Evolutionary conservation across 2,329 filamentous ascomycete species (phyloP).

Genomic region (Verticillium klebahnii): DNA sequence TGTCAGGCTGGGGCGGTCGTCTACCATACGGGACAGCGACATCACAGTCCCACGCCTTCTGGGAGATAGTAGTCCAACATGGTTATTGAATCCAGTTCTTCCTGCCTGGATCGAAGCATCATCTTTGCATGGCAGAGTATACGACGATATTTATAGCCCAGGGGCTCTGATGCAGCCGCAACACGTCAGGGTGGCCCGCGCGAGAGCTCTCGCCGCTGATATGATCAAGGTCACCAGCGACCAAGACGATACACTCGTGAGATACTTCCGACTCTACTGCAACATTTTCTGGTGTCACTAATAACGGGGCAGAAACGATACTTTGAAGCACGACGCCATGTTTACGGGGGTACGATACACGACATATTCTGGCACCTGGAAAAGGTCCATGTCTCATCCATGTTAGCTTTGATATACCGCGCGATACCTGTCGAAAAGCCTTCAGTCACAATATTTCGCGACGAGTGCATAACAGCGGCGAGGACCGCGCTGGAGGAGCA

Average conservation of each 20-base stretch:
- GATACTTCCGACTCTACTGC: not conserved
- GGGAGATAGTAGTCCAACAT: not conserved
- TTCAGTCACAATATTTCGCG: conserved; percentile 12
- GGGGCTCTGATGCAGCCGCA: conserved; percentile 15
- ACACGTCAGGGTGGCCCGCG: conserved; percentile 12
- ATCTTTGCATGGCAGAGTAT: conserved; percentile 16
- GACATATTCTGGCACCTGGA: conserved; percentile 14
- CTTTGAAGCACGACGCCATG: not conserved
- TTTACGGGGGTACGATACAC: not conserved
- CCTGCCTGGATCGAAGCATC: conserved; percentile 14
- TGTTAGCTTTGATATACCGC: conserved; percentile 20
- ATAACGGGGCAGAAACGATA: conserved; percentile 1
- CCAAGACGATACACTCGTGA: conserved; percentile 1
- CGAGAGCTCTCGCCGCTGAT: conserved; percentile 12
- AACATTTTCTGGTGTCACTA: not conserved
- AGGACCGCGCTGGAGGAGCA: conserved; percentile 16
- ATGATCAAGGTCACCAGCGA: not conserved
- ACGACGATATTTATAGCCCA: conserved; percentile 22
- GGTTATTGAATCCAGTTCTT: conserved; percentile 3
- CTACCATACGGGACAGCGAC: conserved; percentile 19
- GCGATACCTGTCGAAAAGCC: conserved; percentile 12
- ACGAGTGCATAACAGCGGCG: conserved; percentile 17
- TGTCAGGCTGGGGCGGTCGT: conserved; percentile 19
- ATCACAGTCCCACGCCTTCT: conserved; percentile 14
- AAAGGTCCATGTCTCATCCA: conserved; percentile 13